Evolutionary conservation across 805 yeast species (phyloP).

Genomic region (Saturnispora halmiae): DNA sequence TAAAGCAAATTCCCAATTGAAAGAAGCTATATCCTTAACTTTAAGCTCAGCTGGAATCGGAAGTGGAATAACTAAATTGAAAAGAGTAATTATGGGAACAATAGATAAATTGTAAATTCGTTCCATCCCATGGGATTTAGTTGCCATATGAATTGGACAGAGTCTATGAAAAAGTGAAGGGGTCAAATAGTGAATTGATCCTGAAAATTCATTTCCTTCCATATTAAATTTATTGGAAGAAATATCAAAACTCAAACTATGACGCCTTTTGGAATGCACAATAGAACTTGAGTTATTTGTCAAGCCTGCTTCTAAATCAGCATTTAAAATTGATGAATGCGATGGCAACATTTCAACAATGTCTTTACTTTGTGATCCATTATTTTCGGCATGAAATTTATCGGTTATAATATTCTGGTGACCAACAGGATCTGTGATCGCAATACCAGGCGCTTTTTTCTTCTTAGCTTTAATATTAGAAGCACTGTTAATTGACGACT

Average conservation of each 20-base stretch:
- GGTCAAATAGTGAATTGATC: slow-evolving; percentile 8
- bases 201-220: slow-evolving; percentile 1
- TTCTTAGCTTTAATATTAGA: background rate
- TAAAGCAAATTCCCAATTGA: slow-evolving; percentile 17
- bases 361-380: background rate
- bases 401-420: background rate
- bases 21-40: slow-evolving; percentile 11
- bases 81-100: slow-evolving; percentile 21
- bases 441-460: slow-evolving; percentile 8
- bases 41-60: slow-evolving; percentile 17
- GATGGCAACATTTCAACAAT: background rate
- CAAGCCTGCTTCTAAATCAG: slow-evolving; percentile 3
- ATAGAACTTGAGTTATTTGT: background rate
- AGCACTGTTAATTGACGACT: background rate
- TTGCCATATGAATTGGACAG: slow-evolving; percentile 10
- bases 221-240: background rate
- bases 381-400: background rate
- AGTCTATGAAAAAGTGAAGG: slow-evolving; percentile 8
- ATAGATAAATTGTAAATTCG: slow-evolving; percentile 19
- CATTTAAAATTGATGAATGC: background rate
- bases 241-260: slow-evolving; percentile 1
- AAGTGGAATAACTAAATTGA: slow-evolving; percentile 24
- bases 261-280: background rate
- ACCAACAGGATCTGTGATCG: slow-evolving; percentile 5
- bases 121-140: slow-evolving; percentile 14